phyloP scores from a whole-genome alignment of 768 basidiomycete species.

The Lepiota venenata region DNA sequence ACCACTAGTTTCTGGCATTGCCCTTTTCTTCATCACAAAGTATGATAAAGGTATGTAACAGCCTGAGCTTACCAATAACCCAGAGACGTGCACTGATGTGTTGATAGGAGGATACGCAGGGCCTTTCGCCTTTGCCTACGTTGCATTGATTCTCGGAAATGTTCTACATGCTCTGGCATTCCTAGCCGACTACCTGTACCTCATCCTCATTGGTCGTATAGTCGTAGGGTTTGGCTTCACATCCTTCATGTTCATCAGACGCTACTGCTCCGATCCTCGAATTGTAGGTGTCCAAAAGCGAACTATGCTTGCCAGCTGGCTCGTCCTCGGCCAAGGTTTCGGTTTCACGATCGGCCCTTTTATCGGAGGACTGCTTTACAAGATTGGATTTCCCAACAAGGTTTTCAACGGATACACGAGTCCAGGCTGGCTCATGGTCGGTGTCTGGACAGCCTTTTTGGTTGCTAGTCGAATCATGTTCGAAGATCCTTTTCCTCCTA shows the following conservation, averaged over 20 bases:
- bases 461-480: slow-evolving; percentile 29
- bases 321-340: slow-evolving; percentile 59
- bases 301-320: slow-evolving; percentile 59
- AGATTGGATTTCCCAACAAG: slow-evolving; percentile 49
- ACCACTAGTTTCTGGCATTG: slow-evolving; percentile 54
- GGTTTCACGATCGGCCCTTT: slow-evolving; percentile 66
- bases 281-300: slow-evolving; percentile 62
- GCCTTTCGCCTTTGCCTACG: slow-evolving; percentile 55
- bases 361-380: slow-evolving; percentile 58
- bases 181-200: slow-evolving; percentile 53
- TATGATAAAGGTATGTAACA: slow-evolving; percentile 47
- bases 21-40: slow-evolving; percentile 51
- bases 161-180: slow-evolving; percentile 63
- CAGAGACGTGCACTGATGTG: background rate
- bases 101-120: slow-evolving; percentile 47
- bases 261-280: slow-evolving; percentile 69
- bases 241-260: slow-evolving; percentile 64
- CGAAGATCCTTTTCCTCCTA: slow-evolving; percentile 31
- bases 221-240: slow-evolving; percentile 59
- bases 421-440: slow-evolving; percentile 64
- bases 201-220: slow-evolving; percentile 70
- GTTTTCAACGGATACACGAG: slow-evolving; percentile 69
- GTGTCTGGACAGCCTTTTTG: slow-evolving; percentile 52
- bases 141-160: slow-evolving; percentile 49
- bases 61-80: background rate